Base-by-base conservation (phyloP, 805 yeast genomes). In the Ogataea nitratoaversa region DNA sequence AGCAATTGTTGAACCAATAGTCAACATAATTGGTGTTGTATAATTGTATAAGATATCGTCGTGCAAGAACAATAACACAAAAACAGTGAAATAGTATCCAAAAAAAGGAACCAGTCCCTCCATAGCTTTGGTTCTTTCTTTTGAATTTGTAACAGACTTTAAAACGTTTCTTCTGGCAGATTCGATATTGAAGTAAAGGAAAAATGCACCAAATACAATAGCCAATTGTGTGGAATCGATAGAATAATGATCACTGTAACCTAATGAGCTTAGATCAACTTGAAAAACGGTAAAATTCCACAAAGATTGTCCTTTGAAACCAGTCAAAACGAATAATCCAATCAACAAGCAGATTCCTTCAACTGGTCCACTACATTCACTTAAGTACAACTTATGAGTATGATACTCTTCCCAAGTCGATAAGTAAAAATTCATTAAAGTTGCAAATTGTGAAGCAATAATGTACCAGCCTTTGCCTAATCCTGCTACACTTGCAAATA, bases 361-460 rank as follows among this genome's bases (percentile, higher is more conserved):
- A 3, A 91, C 97, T 0, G 98, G 98, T 0, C 98, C 98, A 12
- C 95, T 84, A 53, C 87, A 79, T 46, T 74, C 80, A 27, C 91
- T 79, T 38, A 90, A 67, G 60, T 72, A 90, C 37, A 90, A 68
- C 34, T 79, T 80, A 53, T 88, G 95, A 1, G 97, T 90, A 58
- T 89, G 91, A 60, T 78, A 90, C 59, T 89, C 96, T 64, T 90
- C 98, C 97, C 97, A 90, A 1, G 97, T 90, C 29, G 95, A 82
- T 36, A 86, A 59, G 59, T 89, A 90, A 60, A 90, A 91, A 62
- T 90, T 90, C 46, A 83, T 76, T 38, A 86, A 71, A 2, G 85
- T 68, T 4, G 85, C 88, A 59, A 84, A 81, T 51, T 85, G 89
- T 3, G 88, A 66, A 33, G 84, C 40, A 41, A 82, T 56, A 33